Evolutionary conservation across 345 rosid genomes (phyloP), one percentile per base, ranked within the genome.

Genomic region (Excoecaria agallocha): DNA sequence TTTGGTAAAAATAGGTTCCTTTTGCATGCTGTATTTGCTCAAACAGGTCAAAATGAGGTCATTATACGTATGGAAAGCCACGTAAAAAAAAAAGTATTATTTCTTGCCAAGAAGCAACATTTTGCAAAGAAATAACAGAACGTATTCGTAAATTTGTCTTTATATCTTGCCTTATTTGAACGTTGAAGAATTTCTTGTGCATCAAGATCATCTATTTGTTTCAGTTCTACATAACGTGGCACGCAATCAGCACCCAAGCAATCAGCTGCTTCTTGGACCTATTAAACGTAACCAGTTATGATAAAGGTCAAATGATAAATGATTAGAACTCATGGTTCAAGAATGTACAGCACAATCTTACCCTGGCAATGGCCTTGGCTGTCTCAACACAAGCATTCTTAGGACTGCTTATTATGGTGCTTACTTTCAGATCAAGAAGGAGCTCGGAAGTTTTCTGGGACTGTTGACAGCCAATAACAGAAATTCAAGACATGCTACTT

Each of bases 201-300:
- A 71, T 83, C 87, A 74, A 92, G 94, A 69, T 89, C 89, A 35
- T 77, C 72, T 71, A 87, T 73, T 73, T 85, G 83, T 82, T 86
- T 88, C 73, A 83, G 77, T 66, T 87, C 92, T 54, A 90, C 92
- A 73, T 82, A 87, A 43, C 93, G 90, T 60, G 98, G 92, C 72
- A 88, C 89, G 66, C 80, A 80, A 72, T 90, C 97, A 66, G 91
- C 95, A 74, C 93, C 98, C 84, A 94, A 89, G 84, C 89, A 89
- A 78, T 82, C 92, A 24, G 97, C 98, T 76, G 96, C 93, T 83
- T 94, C 92, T 89, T 94, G 98, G 79, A 94, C 91, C 98, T 94
- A 71, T 57, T 63, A 7, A 15, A 75, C 52, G 69, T 38, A 50
- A 65, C 54, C 8, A 19, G 70, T 25, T 10, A 8, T 20, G 50